Evolutionary conservation across 495 filamentous ascomycete species (phyloP), one percentile per base, ranked within the genome.

Genomic region (Xylaria castorea): DNA sequence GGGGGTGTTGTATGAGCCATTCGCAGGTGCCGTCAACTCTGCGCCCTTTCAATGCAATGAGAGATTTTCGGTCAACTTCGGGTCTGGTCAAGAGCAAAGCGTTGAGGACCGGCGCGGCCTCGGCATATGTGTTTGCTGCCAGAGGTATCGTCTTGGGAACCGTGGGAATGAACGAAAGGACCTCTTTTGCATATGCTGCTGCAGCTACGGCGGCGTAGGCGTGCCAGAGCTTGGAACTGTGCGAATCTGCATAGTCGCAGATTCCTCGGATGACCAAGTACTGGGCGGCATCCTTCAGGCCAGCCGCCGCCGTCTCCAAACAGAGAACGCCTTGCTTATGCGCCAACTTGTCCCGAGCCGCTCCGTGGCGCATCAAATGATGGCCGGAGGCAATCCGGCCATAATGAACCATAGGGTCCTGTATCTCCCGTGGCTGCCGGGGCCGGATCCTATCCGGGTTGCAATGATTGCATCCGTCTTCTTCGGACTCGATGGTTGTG

Each of bases 21-120:
- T 86, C 83, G 74, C 85, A 87, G 55, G 85, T 87, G 25, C 82
- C 81, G 25, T 75, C 75, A 36, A 79, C 76, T 73, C 80, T 75
- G 9, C 66, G 58, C 14, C 77, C 79, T 58, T 80, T 81, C 61
- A 75, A 66, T 65, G 67, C 72, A 65, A 81, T 78, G 25, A 84
- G 80, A 36, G 71, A 74, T 30, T 75, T 75, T 68, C 82, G 80
- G 48, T 84, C 81, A 73, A 80, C 77, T 8, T 77, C 70, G 55
- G 79, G 80, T 63, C 76, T 72, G 20, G 80, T 81, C 51, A 80
- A 42, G 30, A 79, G 74, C 44, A 79, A 67, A 66, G 77, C 77
- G 48, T 75, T 32, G 44, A 81, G 79, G 62, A 80, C 50, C 27
- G 78, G 46, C 38, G 73, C 74, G 57, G 74, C 78, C 70, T 73